Evolutionary conservation across 805 yeast genomes (phyloP), one percentile per base, ranked within the genome.

Genomic region (Yarrowia sp.): DNA sequence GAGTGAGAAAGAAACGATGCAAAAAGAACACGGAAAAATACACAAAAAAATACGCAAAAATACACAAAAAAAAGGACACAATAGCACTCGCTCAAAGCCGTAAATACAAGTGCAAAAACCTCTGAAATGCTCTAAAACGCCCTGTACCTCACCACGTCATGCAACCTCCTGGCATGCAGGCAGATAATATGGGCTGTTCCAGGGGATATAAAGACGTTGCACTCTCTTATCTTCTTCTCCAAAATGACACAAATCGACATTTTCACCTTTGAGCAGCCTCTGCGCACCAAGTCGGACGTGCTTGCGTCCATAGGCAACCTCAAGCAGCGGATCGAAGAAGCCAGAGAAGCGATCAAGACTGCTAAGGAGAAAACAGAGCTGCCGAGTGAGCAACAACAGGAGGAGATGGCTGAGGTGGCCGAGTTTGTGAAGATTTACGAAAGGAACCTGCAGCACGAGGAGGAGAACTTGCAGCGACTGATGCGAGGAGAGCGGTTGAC

Each of bases 121-220:
- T n/a, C n/a, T n/a, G n/a, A n/a, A n/a, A n/a, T n/a, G n/a, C n/a
- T n/a, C n/a, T n/a, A n/a, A n/a, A n/a, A n/a, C n/a, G n/a, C n/a
- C n/a, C n/a, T n/a, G n/a, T n/a, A 32, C n/a, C 8, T n/a, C 36
- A 19, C 22, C 24, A n/a, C 41, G 14, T 10, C 41, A 36, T 36
- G 41, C 46, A 39, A n/a, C 9, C 47, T 42, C 47, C 47, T 42
- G 47, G 16, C 51, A 44, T 44, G 51, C 51, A 44, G 51, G 35
- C 35, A 22, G 49, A 44, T 44, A 44, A 29, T 27, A 44, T 44
- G 35, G 51, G 51, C 51, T 44, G 51, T 29, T 44, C 13, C 10
- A 42, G 51, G 33, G 24, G 49, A 18, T 44, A 53, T 35, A 53
- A 27, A 19, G 49, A 44, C 16, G 22, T 18, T 16, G 33, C 9